These are phyloP conservation scores for Naganishia onofrii DNA, from an alignment of 768 basidiomycete species.

Conservation along the genomic window DNA sequence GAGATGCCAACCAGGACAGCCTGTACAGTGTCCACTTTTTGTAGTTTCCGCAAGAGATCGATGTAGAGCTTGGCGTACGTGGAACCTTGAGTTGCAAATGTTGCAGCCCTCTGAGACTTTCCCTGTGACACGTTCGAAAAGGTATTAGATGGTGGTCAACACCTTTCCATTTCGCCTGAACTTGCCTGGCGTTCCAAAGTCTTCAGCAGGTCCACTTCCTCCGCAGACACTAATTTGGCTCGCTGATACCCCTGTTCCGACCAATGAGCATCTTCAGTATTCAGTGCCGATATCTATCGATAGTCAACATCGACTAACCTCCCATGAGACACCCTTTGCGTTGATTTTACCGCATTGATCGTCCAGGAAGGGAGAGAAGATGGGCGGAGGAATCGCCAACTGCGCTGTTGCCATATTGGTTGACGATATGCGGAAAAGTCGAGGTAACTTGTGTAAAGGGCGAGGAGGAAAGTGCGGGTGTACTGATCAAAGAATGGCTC, in stretches of 20 bases:
- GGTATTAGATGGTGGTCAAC: background rate
- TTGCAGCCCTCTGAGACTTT: conserved; percentile 58
- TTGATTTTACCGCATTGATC: conserved; percentile 83
- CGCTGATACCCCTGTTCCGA: conserved; percentile 83
- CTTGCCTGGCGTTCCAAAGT: conserved; percentile 75
- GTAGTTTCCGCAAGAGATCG: conserved; percentile 79
- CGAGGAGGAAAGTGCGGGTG: too few relatives aligned
- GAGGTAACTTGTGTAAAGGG: too few relatives aligned
- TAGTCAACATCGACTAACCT: conserved; percentile 59
- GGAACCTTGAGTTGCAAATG: conserved; percentile 76
- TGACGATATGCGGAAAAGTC: background rate
- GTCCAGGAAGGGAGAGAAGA: conserved; percentile 66
- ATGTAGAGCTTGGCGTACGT: conserved; percentile 86
- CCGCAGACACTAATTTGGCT: conserved; percentile 79
- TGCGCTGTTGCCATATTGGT: conserved; percentile 27
- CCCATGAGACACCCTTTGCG: conserved; percentile 91
- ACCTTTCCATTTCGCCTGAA: conserved; percentile 38
- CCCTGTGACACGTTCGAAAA: conserved; percentile 33
- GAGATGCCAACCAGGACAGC: conserved; percentile 74
- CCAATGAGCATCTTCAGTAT: background rate
- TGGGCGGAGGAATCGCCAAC: conserved; percentile 48
- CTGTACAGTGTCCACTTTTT: conserved; percentile 71
- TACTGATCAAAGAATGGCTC: too few relatives aligned
- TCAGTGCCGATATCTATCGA: background rate
- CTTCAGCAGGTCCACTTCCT: conserved; percentile 84